phyloP scores from a whole-genome alignment of 2,329 filamentous ascomycete genomes.

The Colletotrichum australisinense region DNA sequence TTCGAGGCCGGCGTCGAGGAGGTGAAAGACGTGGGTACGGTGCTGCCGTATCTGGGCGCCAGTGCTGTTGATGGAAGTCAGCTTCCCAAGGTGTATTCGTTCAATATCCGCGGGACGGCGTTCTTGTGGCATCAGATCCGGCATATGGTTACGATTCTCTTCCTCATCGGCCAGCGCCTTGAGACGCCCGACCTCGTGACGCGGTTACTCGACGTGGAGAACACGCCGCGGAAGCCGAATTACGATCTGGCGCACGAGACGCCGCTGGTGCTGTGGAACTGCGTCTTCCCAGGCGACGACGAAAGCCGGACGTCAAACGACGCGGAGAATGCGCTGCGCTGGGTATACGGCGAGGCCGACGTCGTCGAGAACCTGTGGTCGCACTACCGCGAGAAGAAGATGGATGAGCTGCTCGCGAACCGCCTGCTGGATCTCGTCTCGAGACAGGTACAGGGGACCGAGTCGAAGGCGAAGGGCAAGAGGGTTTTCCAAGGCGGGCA shows the following conservation, averaged over 20 bases:
- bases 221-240: conserved; percentile 80
- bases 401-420: conserved; percentile 87
- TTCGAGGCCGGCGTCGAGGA: conserved; percentile 84
- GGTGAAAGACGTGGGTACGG: conserved; percentile 65
- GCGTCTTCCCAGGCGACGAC: conserved; percentile 76
- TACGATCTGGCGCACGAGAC: conserved; percentile 93
- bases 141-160: conserved; percentile 92
- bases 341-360: conserved; percentile 78
- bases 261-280: conserved; percentile 96
- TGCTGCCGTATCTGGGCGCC: conserved; percentile 65
- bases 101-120: conserved; percentile 88
- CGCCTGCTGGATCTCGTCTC: conserved; percentile 75
- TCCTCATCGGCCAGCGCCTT: conserved; percentile 89
- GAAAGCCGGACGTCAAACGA: conserved; percentile 46
- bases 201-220: conserved; percentile 77
- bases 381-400: conserved; percentile 85
- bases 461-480: conserved; percentile 38
- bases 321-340: conserved; percentile 72
- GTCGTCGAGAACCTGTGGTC: conserved; percentile 82
- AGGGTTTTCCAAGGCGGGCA: conserved; percentile 68
- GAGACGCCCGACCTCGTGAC: conserved; percentile 80
- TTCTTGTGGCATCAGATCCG: conserved; percentile 99
- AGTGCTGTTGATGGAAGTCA: conserved; percentile 32
- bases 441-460: conserved; percentile 42
- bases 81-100: conserved; percentile 81